Base-by-base conservation (phyloP, 2,329 filamentous ascomycete species). In the Colletotrichum sublineola region DNA sequence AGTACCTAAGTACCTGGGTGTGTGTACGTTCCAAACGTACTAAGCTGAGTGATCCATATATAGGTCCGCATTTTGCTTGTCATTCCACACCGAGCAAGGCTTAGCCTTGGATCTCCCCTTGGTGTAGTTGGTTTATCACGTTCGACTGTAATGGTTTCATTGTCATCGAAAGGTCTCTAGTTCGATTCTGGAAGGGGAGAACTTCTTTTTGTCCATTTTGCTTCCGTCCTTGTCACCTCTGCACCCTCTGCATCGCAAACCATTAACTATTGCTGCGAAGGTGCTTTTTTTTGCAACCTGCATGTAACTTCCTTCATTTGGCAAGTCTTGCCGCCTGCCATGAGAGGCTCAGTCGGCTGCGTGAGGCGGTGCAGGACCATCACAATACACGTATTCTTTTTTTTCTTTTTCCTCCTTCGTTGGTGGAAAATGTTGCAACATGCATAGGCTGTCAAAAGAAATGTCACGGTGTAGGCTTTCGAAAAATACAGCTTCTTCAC, bases 91-190 rank as follows among this genome's bases (percentile, higher is more conserved):
- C 68, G 61, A 71, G 68, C 58, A 44, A 46, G 60, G 60, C 55
- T n/a, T 56, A 64, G 69, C 40, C 48, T 33, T 38, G 60, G 48
- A 24, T 3, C 60, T 69, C 68, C 55, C 68, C 68, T 71, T 71
- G 68, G 68, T 71, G 68, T 71, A 71, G 68, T 71, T 71, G 68
- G 68, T 71, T 71, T n/a, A 71, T 71, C 68, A 71, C 68, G 68
- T 71, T 71, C 68, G 68, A 71, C 68, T 71, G 68, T 71, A 71
- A 71, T 71, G 68, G 68, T 62, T 31, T 12, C 64, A 67, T 42
- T n/a, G 52, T 71, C 38, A 71, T 71, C 68, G 68, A 71, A 71
- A 71, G 68, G 69, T 68, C 53, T 58, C 66, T 69, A 68, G 65
- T 64, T 61, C 66, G 64, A 69, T 69, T 64, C 53, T 64, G 65